Evolutionary conservation across 2,329 filamentous ascomycete genomes (phyloP).

Genomic region (Phialemonium atrogriseum): DNA sequence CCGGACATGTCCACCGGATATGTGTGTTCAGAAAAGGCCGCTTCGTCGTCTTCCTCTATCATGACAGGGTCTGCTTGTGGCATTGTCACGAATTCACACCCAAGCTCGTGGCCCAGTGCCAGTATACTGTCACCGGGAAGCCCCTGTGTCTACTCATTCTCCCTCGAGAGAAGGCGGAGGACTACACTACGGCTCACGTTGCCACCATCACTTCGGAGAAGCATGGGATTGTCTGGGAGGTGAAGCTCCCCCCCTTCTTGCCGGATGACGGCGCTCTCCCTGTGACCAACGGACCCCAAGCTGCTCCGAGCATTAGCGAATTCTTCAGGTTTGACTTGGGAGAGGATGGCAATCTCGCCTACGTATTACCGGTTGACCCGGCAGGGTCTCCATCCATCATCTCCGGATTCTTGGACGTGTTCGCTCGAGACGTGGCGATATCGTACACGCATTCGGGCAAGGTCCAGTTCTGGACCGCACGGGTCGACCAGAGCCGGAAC

Average conservation of each 20-base stretch:
- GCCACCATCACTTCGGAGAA: constrained; percentile 76
- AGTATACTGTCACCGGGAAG: constrained; percentile 57
- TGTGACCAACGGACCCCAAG: constrained; percentile 10
- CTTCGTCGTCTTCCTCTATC: constrained; percentile 73
- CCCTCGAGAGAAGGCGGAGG: constrained; percentile 50
- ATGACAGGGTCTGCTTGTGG: constrained; percentile 67
- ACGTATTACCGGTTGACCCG: constrained; percentile 76
- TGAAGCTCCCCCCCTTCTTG: constrained; percentile 48
- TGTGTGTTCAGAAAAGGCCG: constrained; percentile 69
- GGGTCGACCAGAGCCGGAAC: constrained; percentile 51
- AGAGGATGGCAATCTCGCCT: constrained; percentile 48
- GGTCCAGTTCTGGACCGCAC: constrained; percentile 79
- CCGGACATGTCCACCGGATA: constrained; percentile 70
- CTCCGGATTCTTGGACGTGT: constrained; percentile 76
- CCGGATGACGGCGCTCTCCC: constrained; percentile 7
- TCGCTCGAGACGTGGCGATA: constrained; percentile 77
- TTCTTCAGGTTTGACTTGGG: constrained; percentile 66
- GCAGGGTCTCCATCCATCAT: constrained; percentile 64
- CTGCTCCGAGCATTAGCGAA: constrained; percentile 45
- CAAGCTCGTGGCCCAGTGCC: constrained; percentile 45
- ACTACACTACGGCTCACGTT: constrained; percentile 56
- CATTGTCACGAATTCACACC: constrained; percentile 59
- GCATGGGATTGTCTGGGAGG: constrained; percentile 74
- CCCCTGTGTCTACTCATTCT: constrained; percentile 74
- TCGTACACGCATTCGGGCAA: constrained; percentile 71